Base-by-base conservation (phyloP, 495 filamentous ascomycete genomes). In the Neurospora pannonica region DNA sequence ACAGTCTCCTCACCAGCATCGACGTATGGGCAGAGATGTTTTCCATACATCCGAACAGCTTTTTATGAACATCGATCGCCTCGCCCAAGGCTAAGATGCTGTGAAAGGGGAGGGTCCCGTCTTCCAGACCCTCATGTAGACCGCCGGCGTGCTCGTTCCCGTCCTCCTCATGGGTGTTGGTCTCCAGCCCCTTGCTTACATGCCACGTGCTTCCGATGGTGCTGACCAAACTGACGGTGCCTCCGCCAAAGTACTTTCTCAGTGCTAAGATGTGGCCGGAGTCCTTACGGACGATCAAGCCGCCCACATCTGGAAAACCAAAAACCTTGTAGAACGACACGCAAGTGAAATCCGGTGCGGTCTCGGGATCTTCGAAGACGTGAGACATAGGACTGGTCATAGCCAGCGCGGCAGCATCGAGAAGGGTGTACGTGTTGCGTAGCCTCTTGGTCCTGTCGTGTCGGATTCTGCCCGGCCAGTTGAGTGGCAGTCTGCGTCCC, bases 271-370 rank as follows among this genome's bases (percentile, higher is more conserved):
- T 86, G 62, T 89, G 85, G 2, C 88, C 89, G 28, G 90, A 89
- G 24, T 85, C 83, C 76, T 86, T 90, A 36, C 91, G 87, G 15
- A 94, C 86, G 43, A 94, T 86, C 31, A 95, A 80, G 6, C 87
- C 92, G 2, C 92, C 93, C 19, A 95, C 85, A 72, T 94, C 90
- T 0, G 92, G 92, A 73, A 93, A 92, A 17, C 92, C 92, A 78
- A 94, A 94, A 71, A 94, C 92, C 81, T 95, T 95, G 81, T 94
- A 94, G 78, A 94, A 89, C 10, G 90, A 92, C 31, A 94, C 74
- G 42, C 87, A 89, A 8, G 86, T 89, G 75, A 94, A 94, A 76
- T 95, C 93, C 1, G 92, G 92, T 11, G 92, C 90, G 21, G 79
- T 81, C 11, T 84, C 82, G 3, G 87, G 77, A 74, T 94, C 74